Conservation (phyloP, 768 basidiomycete species). For the Lactarius evosmus region DNA sequence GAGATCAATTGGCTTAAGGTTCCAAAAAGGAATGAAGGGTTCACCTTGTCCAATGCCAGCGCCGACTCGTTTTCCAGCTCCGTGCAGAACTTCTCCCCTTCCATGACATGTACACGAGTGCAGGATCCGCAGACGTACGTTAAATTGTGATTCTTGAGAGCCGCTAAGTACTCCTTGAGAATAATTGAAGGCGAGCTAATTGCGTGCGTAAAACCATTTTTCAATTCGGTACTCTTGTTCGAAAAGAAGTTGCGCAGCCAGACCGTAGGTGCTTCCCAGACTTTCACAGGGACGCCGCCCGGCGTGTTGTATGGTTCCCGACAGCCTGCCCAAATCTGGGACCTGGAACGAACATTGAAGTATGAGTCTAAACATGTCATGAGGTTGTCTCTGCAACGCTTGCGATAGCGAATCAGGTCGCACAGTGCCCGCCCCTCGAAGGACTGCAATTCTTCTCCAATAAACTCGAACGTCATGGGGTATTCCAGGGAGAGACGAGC, state of each 20-base stretch:
- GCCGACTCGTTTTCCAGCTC: neutral
- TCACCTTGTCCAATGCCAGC: constrained; percentile 5
- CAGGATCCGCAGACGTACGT: neutral
- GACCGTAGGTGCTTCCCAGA: neutral
- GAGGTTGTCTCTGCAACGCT: neutral
- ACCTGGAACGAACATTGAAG: neutral
- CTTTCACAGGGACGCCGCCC: too few species aligned
- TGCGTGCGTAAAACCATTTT: neutral
- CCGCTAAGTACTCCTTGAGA: constrained; percentile 1
- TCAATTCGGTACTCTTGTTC: neutral
- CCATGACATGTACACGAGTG: neutral
- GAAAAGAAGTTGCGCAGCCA: constrained; percentile 7
- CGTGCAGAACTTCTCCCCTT: neutral
- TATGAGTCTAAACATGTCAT: neutral
- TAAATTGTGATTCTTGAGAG: neutral
- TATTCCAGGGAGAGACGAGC: neutral
- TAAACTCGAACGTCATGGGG: neutral
- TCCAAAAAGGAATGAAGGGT: neutral
- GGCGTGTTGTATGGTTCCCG: neutral
- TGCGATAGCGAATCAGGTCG: neutral
- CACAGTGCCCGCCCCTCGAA: neutral
- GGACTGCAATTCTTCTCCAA: neutral
- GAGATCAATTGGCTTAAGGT: neutral
- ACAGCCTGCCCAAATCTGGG: neutral
- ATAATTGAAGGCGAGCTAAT: neutral